phyloP scores from a whole-genome alignment of 805 yeast genomes.

The Myxozyma melibiosi region DNA sequence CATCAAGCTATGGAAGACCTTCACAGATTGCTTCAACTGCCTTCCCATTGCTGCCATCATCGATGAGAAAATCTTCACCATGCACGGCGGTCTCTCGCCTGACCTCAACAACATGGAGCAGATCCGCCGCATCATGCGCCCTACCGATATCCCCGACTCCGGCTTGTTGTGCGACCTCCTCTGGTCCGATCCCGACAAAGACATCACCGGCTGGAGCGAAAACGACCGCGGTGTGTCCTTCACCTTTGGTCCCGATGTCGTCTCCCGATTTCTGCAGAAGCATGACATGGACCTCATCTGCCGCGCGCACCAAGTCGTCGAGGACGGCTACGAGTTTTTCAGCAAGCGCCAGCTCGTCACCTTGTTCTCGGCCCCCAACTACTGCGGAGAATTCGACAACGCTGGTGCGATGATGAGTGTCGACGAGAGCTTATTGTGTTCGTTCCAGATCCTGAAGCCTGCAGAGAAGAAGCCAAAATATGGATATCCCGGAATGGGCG shows the following conservation, averaged over 20 bases:
- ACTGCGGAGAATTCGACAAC: slow-evolving; percentile 96
- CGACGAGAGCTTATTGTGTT: slow-evolving; percentile 91
- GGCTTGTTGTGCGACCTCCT: slow-evolving; percentile 93
- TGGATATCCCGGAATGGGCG: slow-evolving; percentile 42
- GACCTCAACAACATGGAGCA: slow-evolving; percentile 98
- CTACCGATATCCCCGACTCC: slow-evolving; percentile 98
- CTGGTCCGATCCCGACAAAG: slow-evolving; percentile 99
- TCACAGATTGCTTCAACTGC: slow-evolving; percentile 97
- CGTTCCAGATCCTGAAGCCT: slow-evolving; percentile 90
- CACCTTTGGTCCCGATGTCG: slow-evolving; percentile 99
- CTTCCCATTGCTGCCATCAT: slow-evolving; percentile 97
- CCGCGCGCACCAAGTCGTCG: slow-evolving; percentile 98
- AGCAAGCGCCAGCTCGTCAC: slow-evolving; percentile 95
- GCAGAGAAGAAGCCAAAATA: slow-evolving; percentile 92
- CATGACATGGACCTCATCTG: slow-evolving; percentile 98
- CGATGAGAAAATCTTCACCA: slow-evolving; percentile 95
- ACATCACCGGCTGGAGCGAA: slow-evolving; percentile 98
- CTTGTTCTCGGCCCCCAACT: slow-evolving; percentile 91
- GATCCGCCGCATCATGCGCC: slow-evolving; percentile 98
- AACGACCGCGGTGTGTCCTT: slow-evolving; percentile 98
- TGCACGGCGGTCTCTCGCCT: slow-evolving; percentile 99
- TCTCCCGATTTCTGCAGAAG: slow-evolving; percentile 90
- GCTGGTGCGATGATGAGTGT: slow-evolving; percentile 99
- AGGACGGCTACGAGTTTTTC: slow-evolving; percentile 97
- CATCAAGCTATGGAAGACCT: slow-evolving; percentile 97